These are phyloP conservation scores for Calvatia gigantea DNA, from an alignment of 768 basidiomycete species.

Conservation along the genomic window DNA sequence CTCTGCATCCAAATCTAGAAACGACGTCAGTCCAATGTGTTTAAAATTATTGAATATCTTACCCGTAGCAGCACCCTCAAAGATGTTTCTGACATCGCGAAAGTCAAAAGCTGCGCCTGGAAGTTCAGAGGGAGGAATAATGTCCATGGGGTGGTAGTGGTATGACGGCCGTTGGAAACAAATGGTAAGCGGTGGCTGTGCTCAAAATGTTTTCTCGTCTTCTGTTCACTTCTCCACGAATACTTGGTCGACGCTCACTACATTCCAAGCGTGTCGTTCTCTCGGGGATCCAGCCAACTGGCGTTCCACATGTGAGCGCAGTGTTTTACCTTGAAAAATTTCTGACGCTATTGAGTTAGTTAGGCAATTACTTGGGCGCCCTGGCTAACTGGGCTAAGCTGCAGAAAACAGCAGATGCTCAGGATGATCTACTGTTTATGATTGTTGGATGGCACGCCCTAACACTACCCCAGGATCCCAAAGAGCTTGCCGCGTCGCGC, in stretches of 20 bases:
- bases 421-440: slow-evolving; percentile 74
- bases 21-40: slow-evolving; percentile 9
- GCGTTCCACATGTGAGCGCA: slow-evolving; percentile 75
- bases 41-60: slow-evolving; percentile 17
- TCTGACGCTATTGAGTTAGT: slow-evolving; percentile 43
- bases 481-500: slow-evolving; percentile 54
- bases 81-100: slow-evolving; percentile 58
- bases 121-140: slow-evolving; percentile 13
- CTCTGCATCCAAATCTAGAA: slow-evolving; percentile 57
- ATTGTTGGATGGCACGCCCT: slow-evolving; percentile 95
- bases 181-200: slow-evolving; percentile 27
- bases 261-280: slow-evolving; percentile 51
- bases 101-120: slow-evolving; percentile 62
- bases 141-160: slow-evolving; percentile 4
- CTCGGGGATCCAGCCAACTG: slow-evolving; percentile 93
- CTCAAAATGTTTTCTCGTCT: slow-evolving; percentile 18
- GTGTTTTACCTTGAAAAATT: background rate
- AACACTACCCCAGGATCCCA: slow-evolving; percentile 85
- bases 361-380: slow-evolving; percentile 93
- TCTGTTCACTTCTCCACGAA: slow-evolving; percentile 3
- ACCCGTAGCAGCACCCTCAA: slow-evolving; percentile 64
- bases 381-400: slow-evolving; percentile 85
- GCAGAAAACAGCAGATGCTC: slow-evolving; percentile 53
- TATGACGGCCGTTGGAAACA: background rate
- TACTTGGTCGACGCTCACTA: slow-evolving; percentile 1